A percentile compares a stretch with the other conserved stretches of the same genome.
phyloP scores from a whole-genome alignment of 441 rosid genomes.

The Lepidium campestre region DNA sequence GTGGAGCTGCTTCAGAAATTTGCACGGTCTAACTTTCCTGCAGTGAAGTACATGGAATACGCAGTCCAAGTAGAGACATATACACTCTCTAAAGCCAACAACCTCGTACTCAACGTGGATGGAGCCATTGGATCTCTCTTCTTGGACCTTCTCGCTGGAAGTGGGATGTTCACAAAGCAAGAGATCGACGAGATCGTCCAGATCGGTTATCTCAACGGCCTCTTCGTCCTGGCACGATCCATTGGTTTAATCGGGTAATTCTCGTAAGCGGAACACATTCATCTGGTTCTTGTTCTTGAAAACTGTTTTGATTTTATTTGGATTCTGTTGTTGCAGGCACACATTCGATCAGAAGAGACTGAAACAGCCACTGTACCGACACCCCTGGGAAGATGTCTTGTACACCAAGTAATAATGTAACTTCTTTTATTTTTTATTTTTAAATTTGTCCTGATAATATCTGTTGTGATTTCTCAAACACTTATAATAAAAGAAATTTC shows the following conservation, averaged over 20 bases:
- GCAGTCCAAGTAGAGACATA: slow-evolving; percentile 89
- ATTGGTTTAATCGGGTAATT: slow-evolving; percentile 85
- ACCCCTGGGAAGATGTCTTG: slow-evolving; percentile 92
- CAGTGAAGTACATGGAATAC: slow-evolving; percentile 92
- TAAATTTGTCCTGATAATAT: too few species aligned
- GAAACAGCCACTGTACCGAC: slow-evolving; percentile 83
- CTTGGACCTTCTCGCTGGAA: slow-evolving; percentile 91
- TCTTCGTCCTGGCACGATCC: slow-evolving; percentile 83
- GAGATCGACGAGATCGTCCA: slow-evolving; percentile 86
- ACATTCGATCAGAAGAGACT: slow-evolving; percentile 86
- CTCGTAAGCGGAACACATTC: not conserved
- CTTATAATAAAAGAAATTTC: not conserved
- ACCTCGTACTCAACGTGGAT: slow-evolving; percentile 79
- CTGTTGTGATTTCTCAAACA: not conserved
- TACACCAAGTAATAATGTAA: slow-evolving; percentile 73
- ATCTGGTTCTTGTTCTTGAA: not conserved
- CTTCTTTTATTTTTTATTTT: too few species aligned
- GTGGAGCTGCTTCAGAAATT: slow-evolving; percentile 82
- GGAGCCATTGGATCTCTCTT: slow-evolving; percentile 95
- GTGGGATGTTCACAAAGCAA: slow-evolving; percentile 88
- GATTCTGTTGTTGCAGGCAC: slow-evolving; percentile 39
- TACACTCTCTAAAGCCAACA: slow-evolving; percentile 83
- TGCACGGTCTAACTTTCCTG: slow-evolving; percentile 82
- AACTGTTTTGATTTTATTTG: not conserved
- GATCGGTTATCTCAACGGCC: slow-evolving; percentile 86